A percentile compares a stretch with the other conserved stretches of the same genome.
These are phyloP conservation scores for Hericium erinaceus DNA, from an alignment of 768 basidiomycete genomes.

Conservation along the genomic window DNA sequence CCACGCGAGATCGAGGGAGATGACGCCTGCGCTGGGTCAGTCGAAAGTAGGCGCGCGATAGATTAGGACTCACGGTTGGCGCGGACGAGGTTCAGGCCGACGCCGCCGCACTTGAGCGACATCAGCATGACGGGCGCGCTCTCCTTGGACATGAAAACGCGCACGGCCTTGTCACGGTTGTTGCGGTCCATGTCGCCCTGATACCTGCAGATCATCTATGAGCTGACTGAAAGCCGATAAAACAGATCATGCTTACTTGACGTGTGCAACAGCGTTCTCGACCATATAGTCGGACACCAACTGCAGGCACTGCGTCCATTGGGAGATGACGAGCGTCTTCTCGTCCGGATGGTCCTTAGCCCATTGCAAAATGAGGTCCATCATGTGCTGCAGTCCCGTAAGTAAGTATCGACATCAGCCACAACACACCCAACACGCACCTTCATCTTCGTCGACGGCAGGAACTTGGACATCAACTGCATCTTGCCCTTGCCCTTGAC, in stretches of 20 bases:
- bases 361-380: constrained; percentile 41
- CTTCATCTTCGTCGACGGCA: constrained; percentile 73
- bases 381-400: constrained; percentile 36
- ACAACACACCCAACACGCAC: constrained; percentile 22
- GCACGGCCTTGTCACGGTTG: constrained; percentile 46
- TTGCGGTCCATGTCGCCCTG: constrained; percentile 49
- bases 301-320: constrained; percentile 59
- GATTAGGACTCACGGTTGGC: constrained; percentile 35
- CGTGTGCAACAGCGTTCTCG: constrained; percentile 39
- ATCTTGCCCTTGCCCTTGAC: constrained; percentile 17
- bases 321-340: constrained; percentile 62
- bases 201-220: constrained; percentile 28
- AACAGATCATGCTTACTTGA: constrained; percentile 32
- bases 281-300: constrained; percentile 56
- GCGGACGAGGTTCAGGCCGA: constrained; percentile 46
- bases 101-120: constrained; percentile 56
- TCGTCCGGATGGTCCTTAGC: constrained; percentile 44
- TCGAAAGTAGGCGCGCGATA: background rate
- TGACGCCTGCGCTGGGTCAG: constrained; percentile 28
- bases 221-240: constrained; percentile 1
- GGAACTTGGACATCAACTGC: constrained; percentile 42
- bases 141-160: constrained; percentile 50
- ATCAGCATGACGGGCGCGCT: constrained; percentile 52
- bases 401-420: background rate
- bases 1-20: constrained; percentile 57